Percentiles rank a stretch among this genome's conserved stretches.
phyloP scores from a whole-genome alignment of 305 asterid genomes.

The Solanum hybrid region DNA sequence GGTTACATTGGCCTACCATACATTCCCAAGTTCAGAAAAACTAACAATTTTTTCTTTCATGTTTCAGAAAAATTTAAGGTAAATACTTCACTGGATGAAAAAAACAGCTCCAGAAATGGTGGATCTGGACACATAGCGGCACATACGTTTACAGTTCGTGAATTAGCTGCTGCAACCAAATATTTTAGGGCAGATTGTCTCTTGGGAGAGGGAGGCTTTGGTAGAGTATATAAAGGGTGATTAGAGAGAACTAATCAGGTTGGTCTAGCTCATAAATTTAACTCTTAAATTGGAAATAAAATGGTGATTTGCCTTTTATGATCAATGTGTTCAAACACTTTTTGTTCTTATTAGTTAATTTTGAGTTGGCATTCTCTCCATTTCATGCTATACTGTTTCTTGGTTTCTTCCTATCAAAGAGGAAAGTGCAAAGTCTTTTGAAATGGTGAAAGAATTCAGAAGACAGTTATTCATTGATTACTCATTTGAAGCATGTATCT shows the following conservation, averaged over 20 bases:
- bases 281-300: background rate
- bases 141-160: conserved; percentile 55
- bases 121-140: conserved; percentile 41
- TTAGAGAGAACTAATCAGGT: conserved; percentile 75
- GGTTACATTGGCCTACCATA: background rate
- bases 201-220: conserved; percentile 87
- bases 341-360: background rate
- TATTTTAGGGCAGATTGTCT: conserved; percentile 71
- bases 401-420: background rate
- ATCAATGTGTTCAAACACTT: background rate
- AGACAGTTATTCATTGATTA: background rate
- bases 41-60: background rate
- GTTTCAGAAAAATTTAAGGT: conserved; percentile 51
- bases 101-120: conserved; percentile 32
- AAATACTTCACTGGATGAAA: conserved; percentile 10
- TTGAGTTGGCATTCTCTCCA: background rate
- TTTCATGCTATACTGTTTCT: background rate
- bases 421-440: background rate
- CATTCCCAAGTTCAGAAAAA: background rate
- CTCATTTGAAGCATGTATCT: background rate
- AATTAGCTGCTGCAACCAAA: conserved; percentile 71
- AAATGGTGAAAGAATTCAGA: background rate
- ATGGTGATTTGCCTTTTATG: background rate
- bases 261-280: background rate
- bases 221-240: conserved; percentile 69